Evolutionary conservation across 129 eudicot species (phyloP), one percentile per base, ranked within the genome.

Genomic region (Apium graveolens): DNA sequence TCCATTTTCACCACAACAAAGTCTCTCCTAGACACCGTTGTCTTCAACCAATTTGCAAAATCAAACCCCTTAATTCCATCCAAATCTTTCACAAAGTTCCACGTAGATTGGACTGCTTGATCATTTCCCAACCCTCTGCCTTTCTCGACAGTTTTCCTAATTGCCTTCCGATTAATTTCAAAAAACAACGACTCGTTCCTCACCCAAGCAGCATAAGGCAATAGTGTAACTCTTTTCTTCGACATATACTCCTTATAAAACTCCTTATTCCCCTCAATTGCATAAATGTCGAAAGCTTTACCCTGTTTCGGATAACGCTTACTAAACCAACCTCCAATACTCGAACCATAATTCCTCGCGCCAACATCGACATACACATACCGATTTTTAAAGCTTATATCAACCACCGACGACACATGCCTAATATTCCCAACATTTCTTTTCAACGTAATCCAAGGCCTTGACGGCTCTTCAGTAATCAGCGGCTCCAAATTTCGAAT

Each of bases 1-100:
- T 92, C 93, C 96, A 92, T 92, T 84, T 90, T 90, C 89, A 90
- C 80, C 53, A 88, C 91, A 46, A 92, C 96, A 80, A 85, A 92
- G 77, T 90, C 96, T 26, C 76, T 84, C 80, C 81, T 80, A 3
- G 41, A 27, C 34, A 86, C 88, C 21, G 76, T 85, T 0, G n/a
- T 77, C 80, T 82, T 90, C 82, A 92, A 79, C 97, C 96, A 92
- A 20, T 57, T 49, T 10, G 91, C 88, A 34, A 92, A 92, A 80
- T 92, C 96, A 81, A 90, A 83, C 75, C 96, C 97, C 51, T 73
- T 81, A 55, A 92, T 86, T 82, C 78, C 82, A 78, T 92, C 85
- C 72, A 78, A 72, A 51, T 84, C 85, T 26, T 82, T 70, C 37
- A 85, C 78, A 78, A 82, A 84, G 60, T 68, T 70, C 63, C 81